Conservation (phyloP, 192 early-diverging fungal species). For the Backusella australiensis region DNA sequence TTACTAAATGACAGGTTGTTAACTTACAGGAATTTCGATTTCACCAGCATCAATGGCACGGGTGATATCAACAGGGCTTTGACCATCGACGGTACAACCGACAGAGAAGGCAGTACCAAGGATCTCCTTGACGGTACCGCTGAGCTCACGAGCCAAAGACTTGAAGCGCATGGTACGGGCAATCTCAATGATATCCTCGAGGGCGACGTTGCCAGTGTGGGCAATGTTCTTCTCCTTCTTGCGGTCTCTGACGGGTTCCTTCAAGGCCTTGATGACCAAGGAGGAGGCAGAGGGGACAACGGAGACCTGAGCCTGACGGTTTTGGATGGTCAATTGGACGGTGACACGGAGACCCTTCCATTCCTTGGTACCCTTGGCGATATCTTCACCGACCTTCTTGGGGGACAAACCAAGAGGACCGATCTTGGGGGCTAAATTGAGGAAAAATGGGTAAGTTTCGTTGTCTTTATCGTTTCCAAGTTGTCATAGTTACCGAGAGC, state of each 20-base stretch:
- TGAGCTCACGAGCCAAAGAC: slow-evolving; percentile 90
- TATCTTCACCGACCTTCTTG: slow-evolving; percentile 99
- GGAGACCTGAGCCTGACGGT: slow-evolving; percentile 97
- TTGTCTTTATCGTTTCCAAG: too few relatives aligned
- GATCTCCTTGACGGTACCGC: slow-evolving; percentile 95
- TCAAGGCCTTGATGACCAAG: slow-evolving; percentile 94
- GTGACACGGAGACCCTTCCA: slow-evolving; percentile 52
- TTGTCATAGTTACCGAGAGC: slow-evolving; percentile 55
- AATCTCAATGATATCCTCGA: slow-evolving; percentile 93
- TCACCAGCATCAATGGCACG: slow-evolving; percentile 85
- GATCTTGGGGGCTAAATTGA: slow-evolving; percentile 72
- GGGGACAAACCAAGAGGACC: slow-evolving; percentile 99
- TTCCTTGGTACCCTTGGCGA: slow-evolving; percentile 98
- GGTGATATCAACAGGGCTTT: slow-evolving; percentile 84
- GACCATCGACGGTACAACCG: slow-evolving; percentile 98
- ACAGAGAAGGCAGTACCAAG: slow-evolving; percentile 91
- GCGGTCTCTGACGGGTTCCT: slow-evolving; percentile 94
- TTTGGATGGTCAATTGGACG: slow-evolving; percentile 97
- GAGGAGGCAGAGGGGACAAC: slow-evolving; percentile 96
- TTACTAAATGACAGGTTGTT: too few relatives aligned
- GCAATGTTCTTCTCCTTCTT: slow-evolving; percentile 99
- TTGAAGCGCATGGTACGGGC: slow-evolving; percentile 95
- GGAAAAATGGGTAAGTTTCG: neutral
- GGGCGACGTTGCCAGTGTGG: slow-evolving; percentile 92
- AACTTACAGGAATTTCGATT: slow-evolving; percentile 60